A percentile compares a stretch with the other conserved stretches of the same genome.
These are phyloP conservation scores for Peronospora farinosa DNA, from an alignment of 352 stramenopile species.

Conservation along the genomic window DNA sequence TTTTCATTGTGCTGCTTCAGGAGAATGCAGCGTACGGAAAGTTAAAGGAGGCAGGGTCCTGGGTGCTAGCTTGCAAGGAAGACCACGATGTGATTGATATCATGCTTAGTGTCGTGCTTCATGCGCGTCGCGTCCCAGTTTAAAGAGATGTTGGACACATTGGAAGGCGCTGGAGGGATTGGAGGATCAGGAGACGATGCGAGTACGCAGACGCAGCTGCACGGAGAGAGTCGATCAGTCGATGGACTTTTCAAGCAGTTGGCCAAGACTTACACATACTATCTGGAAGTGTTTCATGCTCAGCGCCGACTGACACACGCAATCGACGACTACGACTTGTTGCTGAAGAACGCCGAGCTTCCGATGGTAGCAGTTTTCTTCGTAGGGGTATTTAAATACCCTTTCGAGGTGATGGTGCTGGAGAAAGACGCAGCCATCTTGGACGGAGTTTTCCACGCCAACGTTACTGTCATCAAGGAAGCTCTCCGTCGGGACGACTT, in stretches of 20 bases:
- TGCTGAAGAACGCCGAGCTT: slow-evolving; percentile 39
- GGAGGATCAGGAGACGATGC: neutral
- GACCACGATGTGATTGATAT: slow-evolving; percentile 76
- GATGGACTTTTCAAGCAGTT: slow-evolving; percentile 43
- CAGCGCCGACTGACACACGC: slow-evolving; percentile 29
- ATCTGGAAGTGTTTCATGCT: slow-evolving; percentile 43
- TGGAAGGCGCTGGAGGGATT: neutral
- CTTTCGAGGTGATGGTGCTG: slow-evolving; percentile 20
- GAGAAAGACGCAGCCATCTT: slow-evolving; percentile 12
- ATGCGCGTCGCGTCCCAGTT: slow-evolving; percentile 36
- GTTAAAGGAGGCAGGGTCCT: slow-evolving; percentile 63
- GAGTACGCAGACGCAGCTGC: slow-evolving; percentile 4
- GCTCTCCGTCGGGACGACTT: slow-evolving; percentile 30
- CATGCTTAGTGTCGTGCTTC: slow-evolving; percentile 52
- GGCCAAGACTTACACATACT: slow-evolving; percentile 58
- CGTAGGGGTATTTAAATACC: slow-evolving; percentile 17
- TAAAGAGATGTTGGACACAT: slow-evolving; percentile 11
- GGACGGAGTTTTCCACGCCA: slow-evolving; percentile 22
- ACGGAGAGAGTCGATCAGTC: slow-evolving; percentile 1
- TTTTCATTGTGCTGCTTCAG: slow-evolving; percentile 51
- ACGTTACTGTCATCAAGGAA: slow-evolving; percentile 30
- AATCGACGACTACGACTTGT: slow-evolving; percentile 20
- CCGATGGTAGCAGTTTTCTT: slow-evolving; percentile 41
- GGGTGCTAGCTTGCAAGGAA: slow-evolving; percentile 75
- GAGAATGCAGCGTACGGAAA: slow-evolving; percentile 47